phyloP scores from a whole-genome alignment of 768 basidiomycete species.

The Fistulinella prunicolor region DNA sequence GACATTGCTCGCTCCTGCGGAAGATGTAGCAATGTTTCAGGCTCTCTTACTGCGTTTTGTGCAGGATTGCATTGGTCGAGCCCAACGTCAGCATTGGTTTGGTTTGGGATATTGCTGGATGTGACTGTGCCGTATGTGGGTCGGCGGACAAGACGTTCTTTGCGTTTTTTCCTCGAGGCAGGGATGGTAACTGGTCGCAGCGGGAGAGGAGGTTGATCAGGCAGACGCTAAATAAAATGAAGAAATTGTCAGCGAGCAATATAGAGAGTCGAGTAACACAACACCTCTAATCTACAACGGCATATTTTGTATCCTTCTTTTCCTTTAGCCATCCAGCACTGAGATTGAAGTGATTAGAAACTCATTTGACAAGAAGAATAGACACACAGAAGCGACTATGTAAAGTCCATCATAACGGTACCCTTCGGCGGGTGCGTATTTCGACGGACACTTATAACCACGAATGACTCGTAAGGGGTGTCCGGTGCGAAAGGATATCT shows the following conservation, averaged over 20 bases:
- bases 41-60: neutral
- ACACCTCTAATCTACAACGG: constrained; percentile 28
- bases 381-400: constrained; percentile 20
- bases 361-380: neutral
- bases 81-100: neutral
- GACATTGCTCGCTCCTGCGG: neutral
- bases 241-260: neutral
- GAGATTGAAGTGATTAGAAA: neutral
- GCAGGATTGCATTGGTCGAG: neutral
- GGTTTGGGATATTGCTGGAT: neutral
- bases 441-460: constrained; percentile 17
- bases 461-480: constrained; percentile 28
- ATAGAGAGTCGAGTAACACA: neutral
- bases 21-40: too few relatives aligned
- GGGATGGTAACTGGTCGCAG: neutral
- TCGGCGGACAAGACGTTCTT: neutral
- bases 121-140: neutral
- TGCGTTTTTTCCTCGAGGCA: neutral
- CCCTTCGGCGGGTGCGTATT: constrained; percentile 25
- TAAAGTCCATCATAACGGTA: constrained; percentile 34
- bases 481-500: constrained; percentile 22
- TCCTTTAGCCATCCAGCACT: constrained; percentile 26
- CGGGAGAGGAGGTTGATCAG: constrained; percentile 25
- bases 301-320: constrained; percentile 13
- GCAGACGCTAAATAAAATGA: constrained; percentile 20